Conservation (phyloP, 1,284 basidiomycete species). For the Boletus sp. region DNA sequence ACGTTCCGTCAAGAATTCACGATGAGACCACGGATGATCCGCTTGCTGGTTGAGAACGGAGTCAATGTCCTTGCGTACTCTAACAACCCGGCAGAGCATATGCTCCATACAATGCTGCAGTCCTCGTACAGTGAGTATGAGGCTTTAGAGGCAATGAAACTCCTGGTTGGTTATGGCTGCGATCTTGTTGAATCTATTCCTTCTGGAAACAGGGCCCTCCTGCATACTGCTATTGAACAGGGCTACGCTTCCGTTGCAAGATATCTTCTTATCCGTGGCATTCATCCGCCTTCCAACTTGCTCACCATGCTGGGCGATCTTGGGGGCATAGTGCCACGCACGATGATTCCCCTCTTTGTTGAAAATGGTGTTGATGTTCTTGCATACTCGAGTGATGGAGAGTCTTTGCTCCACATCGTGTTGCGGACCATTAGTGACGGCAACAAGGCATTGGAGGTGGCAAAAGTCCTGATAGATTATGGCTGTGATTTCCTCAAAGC, state of each 20-base stretch:
- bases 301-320: not conserved
- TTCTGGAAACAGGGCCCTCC: not conserved
- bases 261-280: not conserved
- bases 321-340: not conserved
- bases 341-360: not conserved
- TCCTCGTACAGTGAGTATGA: not conserved
- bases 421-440: not conserved
- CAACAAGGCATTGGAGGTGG: not conserved
- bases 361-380: not conserved
- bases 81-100: not conserved
- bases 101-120: not conserved
- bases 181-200: not conserved
- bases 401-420: not conserved
- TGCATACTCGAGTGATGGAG: not conserved
- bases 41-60: not conserved
- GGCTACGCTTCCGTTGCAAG: not conserved
- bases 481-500: not conserved
- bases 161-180: not conserved
- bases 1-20: not conserved
- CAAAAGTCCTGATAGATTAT: not conserved
- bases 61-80: not conserved
- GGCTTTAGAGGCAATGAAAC: not conserved
- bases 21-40: not conserved
- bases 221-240: not conserved
- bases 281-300: not conserved